Evolutionary conservation across 1,284 basidiomycete species (phyloP), one percentile per base, ranked within the genome.

Genomic region (Rhodotorula glutinis): DNA sequence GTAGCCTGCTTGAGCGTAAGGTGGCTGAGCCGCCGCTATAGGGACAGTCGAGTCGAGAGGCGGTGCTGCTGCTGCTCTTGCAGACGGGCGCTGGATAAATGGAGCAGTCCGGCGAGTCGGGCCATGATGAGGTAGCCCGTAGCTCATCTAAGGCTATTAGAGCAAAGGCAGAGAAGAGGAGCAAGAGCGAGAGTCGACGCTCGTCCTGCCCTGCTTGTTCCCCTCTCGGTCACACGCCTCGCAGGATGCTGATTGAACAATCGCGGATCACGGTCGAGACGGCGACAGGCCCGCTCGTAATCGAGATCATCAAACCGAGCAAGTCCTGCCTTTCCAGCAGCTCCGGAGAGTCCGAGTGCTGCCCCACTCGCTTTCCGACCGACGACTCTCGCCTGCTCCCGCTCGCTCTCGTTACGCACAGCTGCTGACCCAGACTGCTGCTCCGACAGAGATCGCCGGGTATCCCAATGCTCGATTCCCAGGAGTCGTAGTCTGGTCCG

Each of bases 401-500:
- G 29, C 27, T 23, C 30, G 51, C 30, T n/a, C 56, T 66, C 30
- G n/a, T 11, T 7, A 13, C 11, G 13, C 53, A 47, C 33, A 51
- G 53, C 27, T 38, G 25, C 21, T 30, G 8, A 29, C 30, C 44
- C 51, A 38, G 51, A 17, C 52, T 23, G 23, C 29, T 9, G 14
- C 21, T 23, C 13, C n/a, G 10, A 13, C 29, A 82, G 80, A 60
- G 54, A 77, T 89, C 23, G 84, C 86, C 21, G 82, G 85, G 52
- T 90, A 91, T 75, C 90, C 90, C 0, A 83, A 89, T 58, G 90
- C 89, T 30, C 89, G 87, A 77, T 92, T 91, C 77, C 90, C 90
- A 75, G 59, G 62, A 46, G 62, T 67, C 40, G 72, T 73, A 25
- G 72, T 73, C 30, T 76, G 66, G 61, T 66, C 63, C 10, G 80